These are phyloP conservation scores for Ogataea methanolica DNA, from an alignment of 805 yeast species.

Conservation along the genomic window DNA sequence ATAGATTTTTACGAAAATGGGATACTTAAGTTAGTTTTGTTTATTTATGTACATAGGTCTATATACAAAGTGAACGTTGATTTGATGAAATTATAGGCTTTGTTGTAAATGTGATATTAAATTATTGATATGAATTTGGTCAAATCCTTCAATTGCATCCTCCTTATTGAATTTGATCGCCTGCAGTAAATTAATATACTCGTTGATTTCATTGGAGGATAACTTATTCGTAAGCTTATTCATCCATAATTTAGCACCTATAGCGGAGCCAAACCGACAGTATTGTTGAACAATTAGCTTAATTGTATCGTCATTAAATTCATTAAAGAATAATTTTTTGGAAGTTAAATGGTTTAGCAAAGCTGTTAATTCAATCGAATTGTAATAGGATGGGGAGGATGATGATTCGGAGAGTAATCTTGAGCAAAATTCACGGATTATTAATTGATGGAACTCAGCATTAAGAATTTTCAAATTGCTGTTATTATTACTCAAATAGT, in stretches of 20 bases:
- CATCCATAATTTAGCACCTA: slow-evolving; percentile 23
- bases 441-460: not conserved
- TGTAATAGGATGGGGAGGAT: not conserved
- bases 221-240: slow-evolving; percentile 5
- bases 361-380: slow-evolving; percentile 18
- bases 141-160: slow-evolving; percentile 3
- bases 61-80: not conserved
- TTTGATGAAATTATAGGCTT: no score
- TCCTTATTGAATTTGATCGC: not conserved
- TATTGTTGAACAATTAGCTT: slow-evolving; percentile 15
- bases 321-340: slow-evolving; percentile 3
- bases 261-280: slow-evolving; percentile 20
- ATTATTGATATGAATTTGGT: slow-evolving; percentile 2
- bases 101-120: not conserved
- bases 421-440: not conserved
- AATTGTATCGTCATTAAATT: slow-evolving; percentile 6
- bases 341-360: slow-evolving; percentile 12
- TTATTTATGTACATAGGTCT: not conserved
- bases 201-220: slow-evolving; percentile 3
- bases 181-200: slow-evolving; percentile 2
- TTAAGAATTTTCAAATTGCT: not conserved
- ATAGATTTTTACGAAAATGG: slow-evolving; percentile 38
- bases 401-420: not conserved
- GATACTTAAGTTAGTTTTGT: not conserved
- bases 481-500: slow-evolving; percentile 12